These are phyloP conservation scores for Vachellia pachyceras DNA, from an alignment of 306 rosid species.

Conservation along the genomic window DNA sequence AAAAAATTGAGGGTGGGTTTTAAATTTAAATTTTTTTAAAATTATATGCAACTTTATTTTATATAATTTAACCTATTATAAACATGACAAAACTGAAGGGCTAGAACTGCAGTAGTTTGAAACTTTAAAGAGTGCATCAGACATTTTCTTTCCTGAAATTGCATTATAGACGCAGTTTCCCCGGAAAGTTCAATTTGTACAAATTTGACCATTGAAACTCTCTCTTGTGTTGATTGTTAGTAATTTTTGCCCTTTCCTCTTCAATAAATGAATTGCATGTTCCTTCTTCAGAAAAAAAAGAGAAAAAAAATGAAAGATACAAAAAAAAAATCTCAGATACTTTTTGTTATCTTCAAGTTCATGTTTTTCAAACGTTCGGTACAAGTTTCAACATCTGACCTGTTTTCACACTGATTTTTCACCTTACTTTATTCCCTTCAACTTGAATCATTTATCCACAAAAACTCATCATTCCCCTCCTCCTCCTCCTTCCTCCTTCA, in stretches of 20 bases:
- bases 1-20: too few relatives aligned
- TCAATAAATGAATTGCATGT: neutral
- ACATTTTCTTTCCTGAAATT: neutral
- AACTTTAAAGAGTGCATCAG: neutral
- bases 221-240: neutral
- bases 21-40: too few relatives aligned
- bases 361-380: constrained; percentile 52
- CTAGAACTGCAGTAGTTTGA: neutral
- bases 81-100: neutral
- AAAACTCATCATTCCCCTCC: neutral
- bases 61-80: neutral
- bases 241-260: neutral
- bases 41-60: too few relatives aligned
- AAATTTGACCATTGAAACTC: neutral
- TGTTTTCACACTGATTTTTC: constrained; percentile 42
- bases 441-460: constrained; percentile 32
- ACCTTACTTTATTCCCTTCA: constrained; percentile 50
- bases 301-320: too few relatives aligned
- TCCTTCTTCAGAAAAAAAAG: constrained; percentile 33
- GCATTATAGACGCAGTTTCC: neutral
- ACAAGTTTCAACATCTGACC: constrained; percentile 52
- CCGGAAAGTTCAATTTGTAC: neutral
- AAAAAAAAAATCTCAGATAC: constrained; percentile 25
- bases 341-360: constrained; percentile 49
- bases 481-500: constrained; percentile 16